Conservation (phyloP, 2,329 filamentous ascomycete genomes). For the Pestalotiopsis sp. region DNA sequence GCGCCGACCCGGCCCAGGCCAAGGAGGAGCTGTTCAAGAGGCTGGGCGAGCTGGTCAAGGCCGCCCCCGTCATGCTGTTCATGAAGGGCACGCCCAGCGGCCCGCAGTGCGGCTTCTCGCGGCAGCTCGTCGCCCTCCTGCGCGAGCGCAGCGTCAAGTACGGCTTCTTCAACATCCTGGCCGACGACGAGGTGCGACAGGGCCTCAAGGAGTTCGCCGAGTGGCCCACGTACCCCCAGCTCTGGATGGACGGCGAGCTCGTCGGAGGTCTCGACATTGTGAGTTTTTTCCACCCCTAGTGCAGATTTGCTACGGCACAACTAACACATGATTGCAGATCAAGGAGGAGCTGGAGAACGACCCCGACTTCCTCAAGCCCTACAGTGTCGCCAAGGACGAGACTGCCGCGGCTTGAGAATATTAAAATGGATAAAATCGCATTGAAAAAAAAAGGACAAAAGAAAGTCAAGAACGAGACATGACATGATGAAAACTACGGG, state of each 20-base stretch:
- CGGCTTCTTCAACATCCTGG: conserved; percentile 98
- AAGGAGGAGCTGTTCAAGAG: conserved; percentile 87
- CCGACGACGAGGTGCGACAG: conserved; percentile 95
- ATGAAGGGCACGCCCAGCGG: conserved; percentile 94
- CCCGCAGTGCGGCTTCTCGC: conserved; percentile 90
- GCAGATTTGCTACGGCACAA: background rate
- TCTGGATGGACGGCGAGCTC: conserved; percentile 89
- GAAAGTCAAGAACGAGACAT: conserved; percentile 1
- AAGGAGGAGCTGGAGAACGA: conserved; percentile 91
- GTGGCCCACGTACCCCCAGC: conserved; percentile 96
- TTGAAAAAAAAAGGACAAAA: background rate
- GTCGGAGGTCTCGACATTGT: conserved; percentile 96
- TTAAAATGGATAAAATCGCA: background rate
- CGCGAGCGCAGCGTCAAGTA: conserved; percentile 92
- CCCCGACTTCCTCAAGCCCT: conserved; percentile 78
- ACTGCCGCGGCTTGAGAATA: conserved; percentile 36
- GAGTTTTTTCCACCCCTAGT: conserved; percentile 42
- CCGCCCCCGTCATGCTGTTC: conserved; percentile 96
- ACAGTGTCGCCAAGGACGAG: conserved; percentile 54
- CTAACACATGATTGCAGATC: conserved; percentile 58
- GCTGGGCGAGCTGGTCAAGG: conserved; percentile 84
- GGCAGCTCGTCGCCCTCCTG: conserved; percentile 84
- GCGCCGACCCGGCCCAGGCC: conserved; percentile 55
- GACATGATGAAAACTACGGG: background rate
- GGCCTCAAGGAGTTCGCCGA: conserved; percentile 97